phyloP scores from a whole-genome alignment of 2,329 filamentous ascomycete species.

The Trichoderma gracile region DNA sequence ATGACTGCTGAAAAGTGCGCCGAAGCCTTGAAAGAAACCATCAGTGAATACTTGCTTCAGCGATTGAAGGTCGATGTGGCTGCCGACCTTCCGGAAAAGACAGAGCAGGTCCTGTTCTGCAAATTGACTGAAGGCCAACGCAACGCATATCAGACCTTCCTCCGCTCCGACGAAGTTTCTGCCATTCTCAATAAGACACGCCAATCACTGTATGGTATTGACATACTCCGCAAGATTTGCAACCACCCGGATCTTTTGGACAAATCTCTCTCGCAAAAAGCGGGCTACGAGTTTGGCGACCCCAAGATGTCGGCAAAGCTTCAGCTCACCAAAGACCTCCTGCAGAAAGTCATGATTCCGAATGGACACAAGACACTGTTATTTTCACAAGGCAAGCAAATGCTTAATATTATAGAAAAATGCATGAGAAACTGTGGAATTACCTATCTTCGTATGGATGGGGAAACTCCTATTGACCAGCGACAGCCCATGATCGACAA shows the following conservation, averaged over 20 bases:
- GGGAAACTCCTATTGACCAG: slow-evolving; percentile 81
- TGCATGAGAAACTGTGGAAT: slow-evolving; percentile 72
- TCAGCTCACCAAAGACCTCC: slow-evolving; percentile 84
- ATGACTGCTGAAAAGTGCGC: slow-evolving; percentile 94
- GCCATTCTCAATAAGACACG: slow-evolving; percentile 73
- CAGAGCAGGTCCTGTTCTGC: slow-evolving; percentile 93
- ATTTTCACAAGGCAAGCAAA: slow-evolving; percentile 90
- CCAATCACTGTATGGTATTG: slow-evolving; percentile 85
- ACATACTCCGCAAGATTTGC: slow-evolving; percentile 91
- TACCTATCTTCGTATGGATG: slow-evolving; percentile 88
- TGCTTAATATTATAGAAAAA: slow-evolving; percentile 90
- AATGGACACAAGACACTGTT: slow-evolving; percentile 90
- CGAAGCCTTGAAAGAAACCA: slow-evolving; percentile 88
- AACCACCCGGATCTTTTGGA: slow-evolving; percentile 92
- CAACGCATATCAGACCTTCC: slow-evolving; percentile 76
- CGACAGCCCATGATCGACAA: slow-evolving; percentile 89
- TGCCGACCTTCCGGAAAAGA: slow-evolving; percentile 91
- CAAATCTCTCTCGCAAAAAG: slow-evolving; percentile 55
- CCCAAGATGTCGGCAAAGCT: slow-evolving; percentile 87
- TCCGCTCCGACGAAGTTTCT: slow-evolving; percentile 81
- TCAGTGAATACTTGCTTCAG: slow-evolving; percentile 89
- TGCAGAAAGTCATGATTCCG: slow-evolving; percentile 80
- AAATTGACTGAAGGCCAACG: slow-evolving; percentile 79
- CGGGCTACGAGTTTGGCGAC: slow-evolving; percentile 75
- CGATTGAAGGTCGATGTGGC: slow-evolving; percentile 93